Evolutionary conservation across 768 basidiomycete species (phyloP).

Genomic region (Hygrophoropsis aurantiaca): DNA sequence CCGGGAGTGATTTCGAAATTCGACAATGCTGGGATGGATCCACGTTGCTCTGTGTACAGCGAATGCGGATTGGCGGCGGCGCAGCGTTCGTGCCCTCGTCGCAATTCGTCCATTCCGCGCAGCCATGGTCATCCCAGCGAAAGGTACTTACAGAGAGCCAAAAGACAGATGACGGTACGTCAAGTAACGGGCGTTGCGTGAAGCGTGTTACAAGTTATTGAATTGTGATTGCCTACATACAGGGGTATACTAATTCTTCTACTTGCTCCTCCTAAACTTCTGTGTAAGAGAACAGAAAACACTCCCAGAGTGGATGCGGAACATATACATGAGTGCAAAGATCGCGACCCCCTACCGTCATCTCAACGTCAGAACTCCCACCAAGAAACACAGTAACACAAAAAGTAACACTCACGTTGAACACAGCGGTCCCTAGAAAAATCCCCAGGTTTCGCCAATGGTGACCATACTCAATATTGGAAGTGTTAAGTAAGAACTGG

Average conservation of each 20-base stretch:
- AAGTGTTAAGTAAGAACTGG: constrained; percentile 38
- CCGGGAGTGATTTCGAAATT: too few species aligned
- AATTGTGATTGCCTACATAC: too few species aligned
- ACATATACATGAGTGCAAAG: constrained; percentile 29
- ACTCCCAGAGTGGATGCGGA: constrained; percentile 25
- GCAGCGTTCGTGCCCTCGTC: too few species aligned
- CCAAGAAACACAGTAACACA: neutral
- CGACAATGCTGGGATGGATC: too few species aligned
- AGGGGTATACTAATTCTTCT: neutral
- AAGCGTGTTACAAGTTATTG: too few species aligned
- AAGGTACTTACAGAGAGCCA: too few species aligned
- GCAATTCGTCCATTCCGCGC: too few species aligned
- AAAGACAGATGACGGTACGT: too few species aligned
- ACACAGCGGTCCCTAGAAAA: constrained; percentile 40
- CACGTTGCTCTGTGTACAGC: too few species aligned
- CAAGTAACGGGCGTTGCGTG: too few species aligned
- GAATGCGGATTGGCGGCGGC: too few species aligned
- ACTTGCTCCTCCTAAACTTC: neutral
- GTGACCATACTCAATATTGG: constrained; percentile 61
- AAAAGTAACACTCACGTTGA: constrained; percentile 39
- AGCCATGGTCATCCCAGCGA: too few species aligned
- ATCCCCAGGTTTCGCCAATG: constrained; percentile 50
- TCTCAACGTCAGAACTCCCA: neutral
- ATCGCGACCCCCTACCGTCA: constrained; percentile 24
- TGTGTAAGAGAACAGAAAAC: neutral